Evolutionary conservation across 2,329 filamentous ascomycete species (phyloP), one percentile per base, ranked within the genome.

Genomic region (Ophiostoma sp.): DNA sequence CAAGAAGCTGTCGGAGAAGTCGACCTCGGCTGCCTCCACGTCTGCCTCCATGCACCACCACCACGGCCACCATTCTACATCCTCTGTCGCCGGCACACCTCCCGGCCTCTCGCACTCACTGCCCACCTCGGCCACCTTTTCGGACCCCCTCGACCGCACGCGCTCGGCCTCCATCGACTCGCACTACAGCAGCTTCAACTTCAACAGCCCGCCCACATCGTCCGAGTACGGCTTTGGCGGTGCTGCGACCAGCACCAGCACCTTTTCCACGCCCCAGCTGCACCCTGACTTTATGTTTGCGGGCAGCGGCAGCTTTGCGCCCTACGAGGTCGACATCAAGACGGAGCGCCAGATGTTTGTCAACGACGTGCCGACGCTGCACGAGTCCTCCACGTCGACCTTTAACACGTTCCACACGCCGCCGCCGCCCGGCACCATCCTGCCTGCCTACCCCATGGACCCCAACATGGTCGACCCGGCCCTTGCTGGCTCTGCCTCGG

Each of bases 311-410:
- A 86, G 7, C 52, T 38, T 49, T 14, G 44, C 55, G 38, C 60
- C 89, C 0, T 97, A 96, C 77, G 94, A 97, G 79, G 89, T 97
- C 70, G 94, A 97, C 77, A 90, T 98, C 81, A 96, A 94, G 84
- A 97, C 93, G 0, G 94, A 97, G 81, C 86, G 92, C 72, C 92
- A 97, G 74, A 93, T 96, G 82, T 97, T 91, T 78, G 88, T 97
- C 78, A 92, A 97, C 75, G 91, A 97, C 76, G 85, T 97, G 68
- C 92, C 92, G 4, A 90, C 93, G 14, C 83, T 94, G 70, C 84
- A 88, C 73, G 93, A 97, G 79, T 96, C 93, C 12, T 92, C 92
- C 44, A 89, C 93, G 49, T 96, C 93, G 0, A 96, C 93, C 38
- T 97, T 96, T 79, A 96, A 89, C 84, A 93, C 92, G n/a, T 95